Evolutionary conservation across 441 rosid species (phyloP).

Genomic region (Dalechampia spathulata): DNA sequence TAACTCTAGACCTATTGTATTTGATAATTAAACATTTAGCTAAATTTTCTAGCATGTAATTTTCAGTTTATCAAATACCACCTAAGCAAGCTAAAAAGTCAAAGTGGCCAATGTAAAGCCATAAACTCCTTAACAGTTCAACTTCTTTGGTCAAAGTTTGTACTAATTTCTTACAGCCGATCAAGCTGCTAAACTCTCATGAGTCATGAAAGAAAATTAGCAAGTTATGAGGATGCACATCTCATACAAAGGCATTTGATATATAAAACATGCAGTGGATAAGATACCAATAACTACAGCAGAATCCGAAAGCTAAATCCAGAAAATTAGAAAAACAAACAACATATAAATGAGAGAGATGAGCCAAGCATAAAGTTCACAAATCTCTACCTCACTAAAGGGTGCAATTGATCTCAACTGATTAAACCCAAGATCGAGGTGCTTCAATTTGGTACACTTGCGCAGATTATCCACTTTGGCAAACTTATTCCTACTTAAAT

Average conservation of each 20-base stretch:
- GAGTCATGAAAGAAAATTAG: too few species aligned
- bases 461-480: conserved; percentile 79
- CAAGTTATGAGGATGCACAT: not conserved
- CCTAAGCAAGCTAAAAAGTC: not conserved
- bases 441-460: conserved; percentile 75
- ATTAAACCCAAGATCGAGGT: conserved; percentile 93
- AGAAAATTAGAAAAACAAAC: too few species aligned
- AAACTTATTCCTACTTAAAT: conserved; percentile 90
- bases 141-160: not conserved
- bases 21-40: too few species aligned
- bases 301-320: not conserved
- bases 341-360: too few species aligned
- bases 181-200: not conserved
- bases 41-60: too few species aligned
- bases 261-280: not conserved
- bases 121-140: not conserved
- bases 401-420: conserved; percentile 60
- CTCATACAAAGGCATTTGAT: not conserved
- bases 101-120: not conserved
- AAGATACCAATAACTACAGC: not conserved
- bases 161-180: not conserved
- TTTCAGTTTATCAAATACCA: too few species aligned
- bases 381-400: conserved; percentile 59
- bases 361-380: not conserved
- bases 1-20: too few species aligned